Evolutionary conservation across 768 basidiomycete genomes (phyloP), one percentile per base, ranked within the genome.

Genomic region (Leucocoprinus leucothites): DNA sequence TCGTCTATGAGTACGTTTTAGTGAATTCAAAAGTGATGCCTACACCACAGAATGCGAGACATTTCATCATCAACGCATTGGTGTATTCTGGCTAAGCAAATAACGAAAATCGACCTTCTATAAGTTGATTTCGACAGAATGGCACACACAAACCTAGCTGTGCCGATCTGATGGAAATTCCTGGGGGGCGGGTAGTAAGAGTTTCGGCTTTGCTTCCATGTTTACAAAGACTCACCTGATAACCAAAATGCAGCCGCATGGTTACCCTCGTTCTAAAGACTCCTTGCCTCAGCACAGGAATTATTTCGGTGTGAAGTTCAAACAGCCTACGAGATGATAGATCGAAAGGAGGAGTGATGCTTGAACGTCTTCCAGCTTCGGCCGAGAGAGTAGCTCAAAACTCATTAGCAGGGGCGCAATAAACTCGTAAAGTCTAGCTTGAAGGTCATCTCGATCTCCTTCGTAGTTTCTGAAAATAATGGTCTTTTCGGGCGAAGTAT

Each of bases 111-210:
- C 31, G 31, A 31, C 11, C 31, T 5, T 31, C 11, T 31, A 5
- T 5, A 5, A 11, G 11, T 11, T 31, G 31, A 31, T 25, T 4
- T 4, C 6, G 25, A 41, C 24, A 51, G 18, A 26, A 13, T 18
- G 21, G 22, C 22, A 24, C 16, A 21, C n/a, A 25, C 8, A 7
- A 18, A 48, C 31, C 21, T 14, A 46, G 45, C 45, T 63, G 62
- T 9, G 60, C 62, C 60, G 59, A 58, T 21, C 61, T 49, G 42
- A 63, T 61, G n/a, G 62, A 51, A 3, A 43, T 53, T 9, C 48
- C 59, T 62, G 25, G 13, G 6, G 18, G n/a, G n/a, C n/a, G n/a
- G n/a, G n/a, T n/a, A n/a, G n/a, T n/a, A 50, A 22, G 22, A 22
- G 1, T 16, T 24, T 28, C 4, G 24, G 25, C 14, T 26, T 14